Evolutionary conservation across 2,329 filamentous ascomycete species (phyloP).

Genomic region (Aspergillus japonicus): DNA sequence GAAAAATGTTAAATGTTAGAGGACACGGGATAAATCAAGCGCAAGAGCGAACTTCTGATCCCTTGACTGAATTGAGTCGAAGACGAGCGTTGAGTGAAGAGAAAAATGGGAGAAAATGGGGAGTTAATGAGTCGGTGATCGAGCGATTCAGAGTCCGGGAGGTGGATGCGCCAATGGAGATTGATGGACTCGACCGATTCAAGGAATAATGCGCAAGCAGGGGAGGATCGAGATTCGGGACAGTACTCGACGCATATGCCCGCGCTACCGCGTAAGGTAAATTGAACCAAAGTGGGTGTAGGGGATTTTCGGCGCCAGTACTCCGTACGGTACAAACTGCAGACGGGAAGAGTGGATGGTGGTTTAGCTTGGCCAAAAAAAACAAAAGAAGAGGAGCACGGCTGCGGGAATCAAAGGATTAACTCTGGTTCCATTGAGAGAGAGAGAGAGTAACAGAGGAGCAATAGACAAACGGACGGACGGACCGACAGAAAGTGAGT

Average conservation of each 20-base stretch:
- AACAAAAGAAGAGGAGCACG: neutral
- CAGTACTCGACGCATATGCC: slow-evolving; percentile 18
- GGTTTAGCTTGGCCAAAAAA: neutral
- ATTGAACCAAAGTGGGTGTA: slow-evolving; percentile 7
- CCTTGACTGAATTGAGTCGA: slow-evolving; percentile 4
- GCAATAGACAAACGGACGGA: neutral
- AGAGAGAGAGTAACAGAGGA: too few relatives aligned
- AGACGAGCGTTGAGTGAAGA: slow-evolving; percentile 2
- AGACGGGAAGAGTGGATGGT: neutral
- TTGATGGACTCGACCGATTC: slow-evolving; percentile 20
- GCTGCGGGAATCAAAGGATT: neutral
- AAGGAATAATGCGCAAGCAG: slow-evolving; percentile 28
- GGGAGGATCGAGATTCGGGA: slow-evolving; percentile 13
- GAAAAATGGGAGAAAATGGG: slow-evolving; percentile 4
- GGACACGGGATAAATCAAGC: slow-evolving; percentile 3
- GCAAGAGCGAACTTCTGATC: slow-evolving; percentile 12
- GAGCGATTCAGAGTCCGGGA: slow-evolving; percentile 24
- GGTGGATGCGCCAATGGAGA: slow-evolving; percentile 32
- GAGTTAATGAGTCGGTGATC: slow-evolving; percentile 14
- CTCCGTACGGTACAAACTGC: neutral
- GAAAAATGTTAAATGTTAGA: neutral
- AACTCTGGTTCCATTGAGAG: neutral
- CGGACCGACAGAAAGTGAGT: neutral
- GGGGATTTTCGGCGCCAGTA: neutral
- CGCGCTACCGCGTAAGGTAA: slow-evolving; percentile 15